Evolutionary conservation across 2,329 filamentous ascomycete species (phyloP).

Genomic region (Fulvia fulva): DNA sequence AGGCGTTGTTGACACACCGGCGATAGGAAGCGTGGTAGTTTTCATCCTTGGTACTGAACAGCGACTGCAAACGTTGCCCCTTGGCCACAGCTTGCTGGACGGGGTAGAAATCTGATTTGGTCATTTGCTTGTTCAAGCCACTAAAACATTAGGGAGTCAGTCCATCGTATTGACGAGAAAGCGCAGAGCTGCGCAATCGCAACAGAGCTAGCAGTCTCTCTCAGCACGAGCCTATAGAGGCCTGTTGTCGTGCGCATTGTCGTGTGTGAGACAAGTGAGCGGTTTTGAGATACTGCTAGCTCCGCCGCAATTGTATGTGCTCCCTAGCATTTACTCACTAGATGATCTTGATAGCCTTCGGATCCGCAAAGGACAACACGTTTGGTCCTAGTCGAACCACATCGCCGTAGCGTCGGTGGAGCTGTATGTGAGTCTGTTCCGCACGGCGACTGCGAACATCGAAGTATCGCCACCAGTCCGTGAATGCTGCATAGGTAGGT

Average conservation of each 20-base stretch:
- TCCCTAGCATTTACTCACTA: too few relatives aligned
- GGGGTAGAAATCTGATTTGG: slow-evolving; percentile 79
- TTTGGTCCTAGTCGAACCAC: slow-evolving; percentile 74
- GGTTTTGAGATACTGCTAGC: too few relatives aligned
- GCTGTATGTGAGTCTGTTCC: slow-evolving; percentile 62
- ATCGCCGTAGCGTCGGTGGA: slow-evolving; percentile 69
- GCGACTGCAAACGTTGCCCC: slow-evolving; percentile 63
- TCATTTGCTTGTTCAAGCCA: slow-evolving; percentile 74
- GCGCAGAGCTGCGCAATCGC: too few relatives aligned
- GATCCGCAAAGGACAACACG: slow-evolving; percentile 67
- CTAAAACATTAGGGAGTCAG: too few relatives aligned
- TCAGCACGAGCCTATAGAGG: too few relatives aligned
- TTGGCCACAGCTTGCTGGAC: slow-evolving; percentile 71
- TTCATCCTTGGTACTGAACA: slow-evolving; percentile 74
- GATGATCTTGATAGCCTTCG: slow-evolving; percentile 68
- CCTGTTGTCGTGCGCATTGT: too few relatives aligned
- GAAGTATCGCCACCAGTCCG: slow-evolving; percentile 70
- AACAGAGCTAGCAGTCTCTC: too few relatives aligned
- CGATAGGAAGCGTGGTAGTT: slow-evolving; percentile 71
- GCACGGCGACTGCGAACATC: slow-evolving; percentile 63
- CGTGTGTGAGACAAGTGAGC: too few relatives aligned
- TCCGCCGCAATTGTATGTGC: too few relatives aligned
- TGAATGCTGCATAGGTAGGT: slow-evolving; percentile 62
- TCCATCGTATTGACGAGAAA: too few relatives aligned
- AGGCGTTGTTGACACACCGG: slow-evolving; percentile 70